phyloP scores from a whole-genome alignment of 2,329 filamentous ascomycete species.

The Alternaria arbusti region DNA sequence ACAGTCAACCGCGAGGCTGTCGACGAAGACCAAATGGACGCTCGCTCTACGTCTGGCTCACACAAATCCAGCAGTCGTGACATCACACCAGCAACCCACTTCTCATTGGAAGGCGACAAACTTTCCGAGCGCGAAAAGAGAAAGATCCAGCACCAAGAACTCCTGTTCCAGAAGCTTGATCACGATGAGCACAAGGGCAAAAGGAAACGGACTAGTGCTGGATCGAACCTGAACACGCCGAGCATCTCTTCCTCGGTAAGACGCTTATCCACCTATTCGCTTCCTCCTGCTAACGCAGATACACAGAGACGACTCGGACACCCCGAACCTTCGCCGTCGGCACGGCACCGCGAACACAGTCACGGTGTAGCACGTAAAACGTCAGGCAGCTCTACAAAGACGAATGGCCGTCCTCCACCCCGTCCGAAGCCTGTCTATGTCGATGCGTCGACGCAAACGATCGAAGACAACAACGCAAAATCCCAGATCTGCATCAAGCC shows the following conservation, averaged over 20 bases:
- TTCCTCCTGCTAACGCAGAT: constrained; percentile 26
- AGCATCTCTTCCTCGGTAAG: constrained; percentile 53
- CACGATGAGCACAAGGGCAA: constrained; percentile 61
- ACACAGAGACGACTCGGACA: constrained; percentile 47
- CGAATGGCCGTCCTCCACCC: constrained; percentile 34
- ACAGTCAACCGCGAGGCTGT: constrained; percentile 55
- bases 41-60: constrained; percentile 63
- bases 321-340: constrained; percentile 45
- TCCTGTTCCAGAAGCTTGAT: constrained; percentile 67
- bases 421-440: constrained; percentile 43
- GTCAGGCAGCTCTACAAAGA: constrained; percentile 50
- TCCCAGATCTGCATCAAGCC: constrained; percentile 18
- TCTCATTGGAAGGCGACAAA: constrained; percentile 56
- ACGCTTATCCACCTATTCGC: constrained; percentile 14
- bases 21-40: constrained; percentile 64
- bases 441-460: constrained; percentile 45
- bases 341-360: constrained; percentile 43
- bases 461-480: constrained; percentile 19
- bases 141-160: constrained; percentile 68
- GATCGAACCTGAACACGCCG: constrained; percentile 60
- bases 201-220: constrained; percentile 63
- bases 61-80: constrained; percentile 66
- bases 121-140: constrained; percentile 67
- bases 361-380: constrained; percentile 45
- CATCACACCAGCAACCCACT: constrained; percentile 64